Evolutionary conservation across 768 basidiomycete species (phyloP), one percentile per base, ranked within the genome.

Genomic region (Russula abietina): DNA sequence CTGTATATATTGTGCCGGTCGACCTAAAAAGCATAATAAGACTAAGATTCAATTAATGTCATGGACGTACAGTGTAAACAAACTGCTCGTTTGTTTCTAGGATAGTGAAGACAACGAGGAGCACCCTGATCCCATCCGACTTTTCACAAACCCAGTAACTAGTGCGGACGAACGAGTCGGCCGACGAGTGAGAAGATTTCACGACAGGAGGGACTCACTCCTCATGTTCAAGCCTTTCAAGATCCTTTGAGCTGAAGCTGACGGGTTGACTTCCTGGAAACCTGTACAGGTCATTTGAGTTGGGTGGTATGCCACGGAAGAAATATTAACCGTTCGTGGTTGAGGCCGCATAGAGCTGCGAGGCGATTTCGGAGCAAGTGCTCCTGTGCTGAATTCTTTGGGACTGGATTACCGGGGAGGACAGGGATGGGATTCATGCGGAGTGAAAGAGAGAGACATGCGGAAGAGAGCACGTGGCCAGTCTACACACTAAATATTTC

Each of bases 111-210:
- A 98, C 81, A 62, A 96, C 76, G 56, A 98, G 83, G 32, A 99
- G 78, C 45, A 98, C 91, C 39, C 97, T 85, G 56, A 99, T 73
- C 14, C 97, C 97, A 71, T 98, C 97, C 14, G 93, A 96, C 78
- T 98, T 98, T 78, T 99, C 97, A 76, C 94, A 97, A 48, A 99
- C 97, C 96, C 96, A 99, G 74, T 90, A 99, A 72, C 95, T 98
- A 9, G 46, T 19, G 46, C 51, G 11, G n/a, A 45, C 22, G 45
- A 22, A 46, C 45, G 10, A 12, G 30, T 43, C 26, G 36, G 53
- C 9, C 3, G 3, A 54, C 10, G 33, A 32, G 39, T 5, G 46
- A 3, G 26, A 22, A 9, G 43, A 28, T 28, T 24, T 3, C 33
- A 10, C n/a, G 50, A 39, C 3, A 64, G 36, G 12, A 55, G 28